These are phyloP conservation scores for Capsicum baccatum DNA, from an alignment of 257 asterid genomes.

Conservation along the genomic window DNA sequence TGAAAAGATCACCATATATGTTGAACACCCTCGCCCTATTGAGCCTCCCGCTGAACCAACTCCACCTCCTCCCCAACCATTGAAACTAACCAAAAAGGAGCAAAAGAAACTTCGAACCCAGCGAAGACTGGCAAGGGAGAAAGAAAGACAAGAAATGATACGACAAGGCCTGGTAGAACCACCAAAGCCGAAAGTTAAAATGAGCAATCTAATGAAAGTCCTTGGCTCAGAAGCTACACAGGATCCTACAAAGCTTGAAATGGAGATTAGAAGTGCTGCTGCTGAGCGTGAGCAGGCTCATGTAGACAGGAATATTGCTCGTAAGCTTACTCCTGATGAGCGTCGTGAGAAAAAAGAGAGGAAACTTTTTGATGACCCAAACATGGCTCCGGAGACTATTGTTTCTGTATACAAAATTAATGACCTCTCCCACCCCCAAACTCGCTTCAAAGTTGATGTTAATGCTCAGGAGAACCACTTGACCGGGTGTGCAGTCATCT, in stretches of 20 bases:
- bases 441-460: slow-evolving; percentile 88
- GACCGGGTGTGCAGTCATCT: slow-evolving; percentile 80
- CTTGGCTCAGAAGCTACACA: slow-evolving; percentile 99
- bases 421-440: slow-evolving; percentile 88
- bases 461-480: slow-evolving; percentile 90
- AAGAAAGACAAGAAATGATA: slow-evolving; percentile 95
- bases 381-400: slow-evolving; percentile 51
- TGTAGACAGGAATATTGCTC: slow-evolving; percentile 84
- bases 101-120: slow-evolving; percentile 98
- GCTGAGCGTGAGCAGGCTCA: slow-evolving; percentile 99
- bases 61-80: slow-evolving; percentile 97
- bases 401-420: slow-evolving; percentile 87
- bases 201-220: slow-evolving; percentile 97
- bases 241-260: slow-evolving; percentile 94
- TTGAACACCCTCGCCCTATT: slow-evolving; percentile 91
- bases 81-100: slow-evolving; percentile 88
- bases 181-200: slow-evolving; percentile 88
- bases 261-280: slow-evolving; percentile 95
- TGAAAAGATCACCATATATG: slow-evolving; percentile 82
- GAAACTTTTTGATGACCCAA: slow-evolving; percentile 77
- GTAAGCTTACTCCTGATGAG: slow-evolving; percentile 96
- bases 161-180: slow-evolving; percentile 91
- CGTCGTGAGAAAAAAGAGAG: slow-evolving; percentile 96
- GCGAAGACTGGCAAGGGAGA: slow-evolving; percentile 83
- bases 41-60: slow-evolving; percentile 91